phyloP scores from a whole-genome alignment of 768 basidiomycete species.

The Exidia glandulosa region DNA sequence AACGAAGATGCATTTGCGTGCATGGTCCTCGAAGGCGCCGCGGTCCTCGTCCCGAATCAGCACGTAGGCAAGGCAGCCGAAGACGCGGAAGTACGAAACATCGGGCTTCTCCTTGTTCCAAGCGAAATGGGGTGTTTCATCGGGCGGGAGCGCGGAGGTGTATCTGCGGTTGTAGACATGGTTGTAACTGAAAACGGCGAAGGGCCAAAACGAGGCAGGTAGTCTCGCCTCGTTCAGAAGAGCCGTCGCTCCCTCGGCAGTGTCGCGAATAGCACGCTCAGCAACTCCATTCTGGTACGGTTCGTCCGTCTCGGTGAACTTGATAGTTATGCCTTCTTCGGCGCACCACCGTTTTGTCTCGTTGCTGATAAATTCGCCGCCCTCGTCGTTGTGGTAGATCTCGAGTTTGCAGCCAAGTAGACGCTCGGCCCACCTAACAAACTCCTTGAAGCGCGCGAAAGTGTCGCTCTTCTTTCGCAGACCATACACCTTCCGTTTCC shows the following conservation, averaged over 20 bases:
- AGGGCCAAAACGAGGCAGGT: background rate
- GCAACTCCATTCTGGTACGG: constrained; percentile 18
- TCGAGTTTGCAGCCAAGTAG: background rate
- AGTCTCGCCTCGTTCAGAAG: background rate
- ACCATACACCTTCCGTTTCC: background rate
- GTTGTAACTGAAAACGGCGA: background rate
- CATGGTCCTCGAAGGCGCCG: constrained; percentile 15
- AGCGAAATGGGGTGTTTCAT: constrained; percentile 12
- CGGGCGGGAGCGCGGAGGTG: background rate
- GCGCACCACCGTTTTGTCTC: background rate
- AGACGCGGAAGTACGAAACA: constrained; percentile 10
- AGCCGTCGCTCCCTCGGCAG: background rate
- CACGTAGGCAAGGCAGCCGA: constrained; percentile 12
- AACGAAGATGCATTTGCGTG: constrained; percentile 25
- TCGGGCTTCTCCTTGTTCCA: constrained; percentile 7
- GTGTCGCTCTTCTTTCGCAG: background rate
- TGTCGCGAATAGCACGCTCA: background rate
- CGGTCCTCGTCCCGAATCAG: constrained; percentile 6
- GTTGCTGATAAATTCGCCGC: background rate
- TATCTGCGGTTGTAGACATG: background rate
- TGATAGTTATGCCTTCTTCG: background rate
- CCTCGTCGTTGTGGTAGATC: background rate
- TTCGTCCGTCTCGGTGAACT: background rate
- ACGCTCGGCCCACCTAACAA: background rate
- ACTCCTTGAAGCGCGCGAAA: background rate